A percentile compares a stretch with the other conserved stretches of the same genome.
Evolutionary conservation across 345 rosid species (phyloP).

Genomic region (Murraya paniculata): DNA sequence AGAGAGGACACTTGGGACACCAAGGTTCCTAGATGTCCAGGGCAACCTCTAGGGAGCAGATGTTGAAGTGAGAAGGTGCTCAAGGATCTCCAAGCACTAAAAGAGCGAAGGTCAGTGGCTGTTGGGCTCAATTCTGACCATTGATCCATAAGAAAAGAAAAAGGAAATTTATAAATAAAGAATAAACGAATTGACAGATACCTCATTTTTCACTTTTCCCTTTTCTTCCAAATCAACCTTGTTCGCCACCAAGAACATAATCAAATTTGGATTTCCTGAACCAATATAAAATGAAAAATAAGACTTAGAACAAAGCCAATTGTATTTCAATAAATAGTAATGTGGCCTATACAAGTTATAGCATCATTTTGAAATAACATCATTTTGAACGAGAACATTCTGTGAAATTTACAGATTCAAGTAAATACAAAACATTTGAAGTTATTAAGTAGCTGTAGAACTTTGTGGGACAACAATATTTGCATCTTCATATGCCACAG

Average conservation of each 20-base stretch:
- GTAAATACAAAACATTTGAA: background rate
- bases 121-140: background rate
- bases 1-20: background rate
- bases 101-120: background rate
- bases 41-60: background rate
- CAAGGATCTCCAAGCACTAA: background rate
- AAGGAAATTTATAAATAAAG: background rate
- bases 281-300: background rate
- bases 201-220: slow-evolving; percentile 63
- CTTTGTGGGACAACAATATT: background rate
- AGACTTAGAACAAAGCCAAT: background rate
- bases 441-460: background rate
- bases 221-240: slow-evolving; percentile 69
- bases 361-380: too few relatives aligned
- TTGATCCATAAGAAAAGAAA: background rate
- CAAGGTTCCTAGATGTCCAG: background rate
- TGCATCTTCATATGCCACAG: background rate
- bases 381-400: background rate
- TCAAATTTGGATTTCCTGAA: slow-evolving; percentile 66
- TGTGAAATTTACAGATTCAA: background rate
- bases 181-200: slow-evolving; percentile 14
- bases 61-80: background rate
- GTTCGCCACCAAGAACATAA: slow-evolving; percentile 71
- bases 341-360: background rate
- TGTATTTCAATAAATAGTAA: background rate